Conservation (phyloP, 257 asterid genomes). For the Penstemon newberryi region DNA sequence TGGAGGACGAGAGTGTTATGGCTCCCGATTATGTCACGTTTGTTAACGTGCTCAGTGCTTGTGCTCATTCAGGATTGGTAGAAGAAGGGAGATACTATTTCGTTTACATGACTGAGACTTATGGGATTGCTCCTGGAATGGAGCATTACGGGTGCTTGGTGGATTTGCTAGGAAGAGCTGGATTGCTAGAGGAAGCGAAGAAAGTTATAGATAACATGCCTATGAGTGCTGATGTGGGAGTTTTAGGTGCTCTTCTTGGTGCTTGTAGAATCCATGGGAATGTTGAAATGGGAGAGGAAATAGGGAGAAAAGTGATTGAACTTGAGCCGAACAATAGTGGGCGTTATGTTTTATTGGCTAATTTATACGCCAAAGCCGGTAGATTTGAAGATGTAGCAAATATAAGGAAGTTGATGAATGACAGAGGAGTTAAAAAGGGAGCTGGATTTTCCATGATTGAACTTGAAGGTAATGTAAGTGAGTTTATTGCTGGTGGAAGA, state of each 20-base stretch:
- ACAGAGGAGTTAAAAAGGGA: constrained; percentile 72
- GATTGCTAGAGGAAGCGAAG: constrained; percentile 66
- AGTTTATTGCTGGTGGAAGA: too few species aligned
- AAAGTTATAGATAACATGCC: constrained; percentile 62
- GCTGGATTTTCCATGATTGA: constrained; percentile 70
- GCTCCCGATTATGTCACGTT: constrained; percentile 70
- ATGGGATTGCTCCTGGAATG: constrained; percentile 66
- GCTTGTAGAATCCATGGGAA: constrained; percentile 80
- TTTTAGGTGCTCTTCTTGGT: constrained; percentile 84
- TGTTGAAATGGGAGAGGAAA: constrained; percentile 60
- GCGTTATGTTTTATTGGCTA: constrained; percentile 74
- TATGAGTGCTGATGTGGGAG: constrained; percentile 65
- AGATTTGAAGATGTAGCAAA: constrained; percentile 73
- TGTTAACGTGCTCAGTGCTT: constrained; percentile 73
- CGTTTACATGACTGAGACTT: constrained; percentile 50
- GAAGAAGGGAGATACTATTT: constrained; percentile 67
- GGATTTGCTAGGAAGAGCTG: constrained; percentile 87
- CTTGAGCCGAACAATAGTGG: constrained; percentile 81
- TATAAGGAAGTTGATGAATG: constrained; percentile 77
- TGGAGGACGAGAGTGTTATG: constrained; percentile 52
- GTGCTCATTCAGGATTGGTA: constrained; percentile 80
- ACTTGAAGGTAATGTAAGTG: constrained; percentile 45
- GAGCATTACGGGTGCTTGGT: constrained; percentile 90
- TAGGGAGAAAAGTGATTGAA: constrained; percentile 64
- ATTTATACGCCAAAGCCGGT: constrained; percentile 68